Percentiles rank a stretch among this genome's conserved stretches.
Conservation (phyloP, 164 flowering plant genomes). For the Vitis riparia region DNA sequence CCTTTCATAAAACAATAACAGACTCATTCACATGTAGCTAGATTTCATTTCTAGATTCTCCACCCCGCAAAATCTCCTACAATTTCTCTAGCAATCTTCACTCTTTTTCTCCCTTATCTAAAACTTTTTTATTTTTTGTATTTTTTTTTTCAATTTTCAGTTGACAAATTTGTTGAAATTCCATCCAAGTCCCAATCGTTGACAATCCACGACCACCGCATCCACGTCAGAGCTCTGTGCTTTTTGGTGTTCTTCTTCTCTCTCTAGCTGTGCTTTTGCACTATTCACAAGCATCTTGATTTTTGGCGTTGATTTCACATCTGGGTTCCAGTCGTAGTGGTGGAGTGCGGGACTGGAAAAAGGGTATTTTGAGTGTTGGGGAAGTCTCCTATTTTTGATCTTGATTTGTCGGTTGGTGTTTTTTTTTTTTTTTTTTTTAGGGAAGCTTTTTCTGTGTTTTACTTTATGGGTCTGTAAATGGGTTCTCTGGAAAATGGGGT, state of each 20-base stretch:
- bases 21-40: too few relatives aligned
- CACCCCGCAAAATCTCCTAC: too few relatives aligned
- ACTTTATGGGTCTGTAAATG: slow-evolving; percentile 44
- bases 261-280: background rate
- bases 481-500: slow-evolving; percentile 71
- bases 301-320: slow-evolving; percentile 2
- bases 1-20: background rate
- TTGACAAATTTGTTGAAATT: too few relatives aligned
- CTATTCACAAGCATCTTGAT: background rate
- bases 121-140: too few relatives aligned
- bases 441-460: background rate
- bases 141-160: too few relatives aligned
- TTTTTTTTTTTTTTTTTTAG: background rate
- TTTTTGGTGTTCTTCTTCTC: background rate
- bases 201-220: slow-evolving; percentile 12
- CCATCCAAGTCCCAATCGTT: background rate
- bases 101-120: too few relatives aligned
- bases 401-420: background rate
- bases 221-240: slow-evolving; percentile 11
- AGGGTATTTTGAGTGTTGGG: background rate
- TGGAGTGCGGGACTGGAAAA: too few relatives aligned
- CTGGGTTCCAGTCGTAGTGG: too few relatives aligned
- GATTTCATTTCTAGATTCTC: too few relatives aligned
- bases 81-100: too few relatives aligned
- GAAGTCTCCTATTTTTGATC: background rate